Percentiles rank a stretch among this genome's conserved stretches.
phyloP scores from a whole-genome alignment of 768 basidiomycete genomes.

The Mycena latifolia region DNA sequence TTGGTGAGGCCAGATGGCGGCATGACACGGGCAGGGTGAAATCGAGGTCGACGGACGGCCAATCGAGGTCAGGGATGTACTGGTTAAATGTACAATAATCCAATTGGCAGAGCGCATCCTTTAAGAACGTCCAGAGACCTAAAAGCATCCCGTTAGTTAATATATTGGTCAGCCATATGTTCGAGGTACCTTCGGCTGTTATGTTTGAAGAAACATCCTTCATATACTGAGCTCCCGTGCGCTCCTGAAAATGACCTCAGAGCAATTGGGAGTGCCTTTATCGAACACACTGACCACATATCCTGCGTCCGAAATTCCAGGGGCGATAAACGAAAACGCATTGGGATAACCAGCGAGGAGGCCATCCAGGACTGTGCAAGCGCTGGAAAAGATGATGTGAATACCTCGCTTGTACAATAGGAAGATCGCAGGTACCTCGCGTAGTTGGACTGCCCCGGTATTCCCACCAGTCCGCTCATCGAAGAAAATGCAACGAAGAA shows the following conservation, averaged over 20 bases:
- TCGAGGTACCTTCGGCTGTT: conserved; percentile 3
- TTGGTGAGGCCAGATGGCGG: background rate
- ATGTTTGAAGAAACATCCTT: background rate
- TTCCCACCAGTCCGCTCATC: conserved; percentile 15
- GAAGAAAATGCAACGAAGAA: conserved; percentile 20
- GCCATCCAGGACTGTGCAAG: conserved; percentile 16
- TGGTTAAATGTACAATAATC: conserved; percentile 13
- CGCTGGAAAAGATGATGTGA: background rate
- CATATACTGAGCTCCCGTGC: background rate
- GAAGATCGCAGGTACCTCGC: conserved; percentile 17
- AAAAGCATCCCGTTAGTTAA: background rate
- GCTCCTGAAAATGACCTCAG: conserved; percentile 6
- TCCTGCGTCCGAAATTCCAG: conserved; percentile 13
- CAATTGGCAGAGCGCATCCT: conserved; percentile 16
- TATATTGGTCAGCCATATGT: background rate
- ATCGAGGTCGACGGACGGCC: background rate
- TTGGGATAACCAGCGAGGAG: conserved; percentile 9
- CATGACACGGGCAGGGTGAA: background rate
- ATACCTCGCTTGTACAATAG: too few relatives aligned
- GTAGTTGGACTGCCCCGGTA: conserved; percentile 11
- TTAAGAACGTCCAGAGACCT: conserved; percentile 9
- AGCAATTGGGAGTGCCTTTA: background rate
- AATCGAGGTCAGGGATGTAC: conserved; percentile 24
- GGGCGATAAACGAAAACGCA: conserved; percentile 22
- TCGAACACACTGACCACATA: conserved; percentile 13